Evolutionary conservation across 1,284 basidiomycete genomes (phyloP).

Genomic region (Neotropicomus parvogracilis): DNA sequence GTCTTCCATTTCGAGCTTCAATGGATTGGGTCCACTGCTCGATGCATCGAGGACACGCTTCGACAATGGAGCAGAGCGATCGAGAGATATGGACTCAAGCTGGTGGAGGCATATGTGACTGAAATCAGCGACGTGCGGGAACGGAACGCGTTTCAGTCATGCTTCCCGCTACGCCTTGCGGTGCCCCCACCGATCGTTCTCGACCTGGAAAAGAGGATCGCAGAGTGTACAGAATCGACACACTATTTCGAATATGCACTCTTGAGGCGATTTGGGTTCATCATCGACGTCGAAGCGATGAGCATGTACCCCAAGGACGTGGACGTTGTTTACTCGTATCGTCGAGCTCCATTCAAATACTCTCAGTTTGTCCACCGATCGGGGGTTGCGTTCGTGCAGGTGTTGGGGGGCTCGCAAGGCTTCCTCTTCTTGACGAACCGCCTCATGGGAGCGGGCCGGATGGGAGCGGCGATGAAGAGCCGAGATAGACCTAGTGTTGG

Average conservation of each 20-base stretch:
- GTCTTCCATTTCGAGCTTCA: slow-evolving; percentile 96
- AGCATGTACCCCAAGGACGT: slow-evolving; percentile 73
- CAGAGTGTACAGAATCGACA: slow-evolving; percentile 57
- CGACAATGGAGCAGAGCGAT: slow-evolving; percentile 82
- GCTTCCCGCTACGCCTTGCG: slow-evolving; percentile 75
- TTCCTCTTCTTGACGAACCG: slow-evolving; percentile 88
- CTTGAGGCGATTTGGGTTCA: slow-evolving; percentile 74
- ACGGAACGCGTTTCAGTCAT: slow-evolving; percentile 86
- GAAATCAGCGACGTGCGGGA: slow-evolving; percentile 81
- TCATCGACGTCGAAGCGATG: slow-evolving; percentile 82
- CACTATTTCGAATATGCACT: slow-evolving; percentile 83
- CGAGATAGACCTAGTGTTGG: slow-evolving; percentile 47
- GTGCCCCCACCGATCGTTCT: slow-evolving; percentile 69
- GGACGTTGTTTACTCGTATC: slow-evolving; percentile 88
- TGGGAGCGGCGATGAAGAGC: slow-evolving; percentile 51
- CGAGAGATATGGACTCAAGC: slow-evolving; percentile 86
- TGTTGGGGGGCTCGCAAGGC: slow-evolving; percentile 72
- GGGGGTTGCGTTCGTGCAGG: slow-evolving; percentile 84
- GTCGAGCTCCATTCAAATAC: slow-evolving; percentile 70
- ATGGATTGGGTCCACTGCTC: slow-evolving; percentile 95
- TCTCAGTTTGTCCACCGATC: slow-evolving; percentile 88
- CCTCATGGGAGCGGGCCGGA: slow-evolving; percentile 64
- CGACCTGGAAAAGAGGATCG: slow-evolving; percentile 64
- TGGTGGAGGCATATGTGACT: slow-evolving; percentile 89
- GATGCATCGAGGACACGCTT: slow-evolving; percentile 90